These are phyloP conservation scores for Waltergamsia citrina DNA, from an alignment of 2,329 filamentous ascomycete genomes.

Conservation along the genomic window DNA sequence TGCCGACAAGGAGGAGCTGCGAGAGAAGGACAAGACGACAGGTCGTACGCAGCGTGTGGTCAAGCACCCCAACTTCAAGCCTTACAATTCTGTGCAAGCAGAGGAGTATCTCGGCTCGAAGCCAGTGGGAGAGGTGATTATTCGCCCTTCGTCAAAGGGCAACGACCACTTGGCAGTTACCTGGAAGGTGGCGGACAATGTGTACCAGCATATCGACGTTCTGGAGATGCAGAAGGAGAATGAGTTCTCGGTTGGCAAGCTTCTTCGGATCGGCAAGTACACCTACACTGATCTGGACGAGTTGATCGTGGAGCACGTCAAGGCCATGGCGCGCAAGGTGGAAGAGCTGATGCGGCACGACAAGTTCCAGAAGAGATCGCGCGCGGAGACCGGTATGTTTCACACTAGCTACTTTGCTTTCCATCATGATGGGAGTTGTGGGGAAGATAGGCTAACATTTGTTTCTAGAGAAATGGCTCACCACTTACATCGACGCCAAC, in stretches of 20 bases:
- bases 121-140: slow-evolving; percentile 81
- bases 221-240: slow-evolving; percentile 95
- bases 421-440: not conserved
- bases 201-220: slow-evolving; percentile 98
- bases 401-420: slow-evolving; percentile 1
- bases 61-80: slow-evolving; percentile 92
- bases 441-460: not conserved
- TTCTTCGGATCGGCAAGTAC: slow-evolving; percentile 80
- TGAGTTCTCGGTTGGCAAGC: slow-evolving; percentile 85
- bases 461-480: slow-evolving; percentile 78
- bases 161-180: slow-evolving; percentile 92
- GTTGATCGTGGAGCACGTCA: slow-evolving; percentile 92
- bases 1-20: slow-evolving; percentile 71
- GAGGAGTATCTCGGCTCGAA: slow-evolving; percentile 89
- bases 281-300: slow-evolving; percentile 95
- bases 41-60: slow-evolving; percentile 89
- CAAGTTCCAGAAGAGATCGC: slow-evolving; percentile 79
- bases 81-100: slow-evolving; percentile 85
- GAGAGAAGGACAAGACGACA: slow-evolving; percentile 77
- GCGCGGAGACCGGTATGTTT: slow-evolving; percentile 72
- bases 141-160: slow-evolving; percentile 90
- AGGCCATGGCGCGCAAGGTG: slow-evolving; percentile 96
- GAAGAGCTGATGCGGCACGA: slow-evolving; percentile 93
- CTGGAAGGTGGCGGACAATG: slow-evolving; percentile 92
- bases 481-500: slow-evolving; percentile 92